A percentile compares a stretch with the other conserved stretches of the same genome.
phyloP scores from a whole-genome alignment of 2,329 filamentous ascomycete genomes.

The Fusarium ramigenum region DNA sequence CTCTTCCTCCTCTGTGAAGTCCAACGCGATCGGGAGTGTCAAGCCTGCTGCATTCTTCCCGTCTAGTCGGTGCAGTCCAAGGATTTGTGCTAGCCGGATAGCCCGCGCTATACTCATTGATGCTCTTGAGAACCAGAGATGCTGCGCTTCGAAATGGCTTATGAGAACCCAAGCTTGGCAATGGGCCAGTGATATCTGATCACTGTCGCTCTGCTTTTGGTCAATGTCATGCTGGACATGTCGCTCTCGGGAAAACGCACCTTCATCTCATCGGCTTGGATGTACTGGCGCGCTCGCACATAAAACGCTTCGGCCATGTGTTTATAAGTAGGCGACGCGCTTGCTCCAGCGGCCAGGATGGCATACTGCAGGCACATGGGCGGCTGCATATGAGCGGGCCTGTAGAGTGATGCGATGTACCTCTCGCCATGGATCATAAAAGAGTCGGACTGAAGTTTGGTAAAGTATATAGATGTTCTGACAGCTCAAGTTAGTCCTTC shows the following conservation, averaged over 20 bases:
- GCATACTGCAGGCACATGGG: constrained; percentile 83
- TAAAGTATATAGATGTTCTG: constrained; percentile 65
- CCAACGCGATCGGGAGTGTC: constrained; percentile 65
- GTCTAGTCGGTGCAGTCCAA: constrained; percentile 74
- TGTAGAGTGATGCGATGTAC: constrained; percentile 76
- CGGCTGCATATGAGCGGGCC: constrained; percentile 75
- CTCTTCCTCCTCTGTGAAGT: constrained; percentile 78
- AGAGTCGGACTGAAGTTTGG: constrained; percentile 72
- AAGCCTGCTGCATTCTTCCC: constrained; percentile 25
- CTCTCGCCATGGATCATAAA: constrained; percentile 80
- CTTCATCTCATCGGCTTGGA: constrained; percentile 83
- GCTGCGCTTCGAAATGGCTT: constrained; percentile 79
- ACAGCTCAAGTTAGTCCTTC: accelerated
- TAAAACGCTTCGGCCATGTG: constrained; percentile 80
- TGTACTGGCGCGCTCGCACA: constrained; percentile 80
- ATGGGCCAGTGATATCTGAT: constrained; percentile 56
- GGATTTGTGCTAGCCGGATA: constrained; percentile 76
- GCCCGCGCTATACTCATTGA: constrained; percentile 80
- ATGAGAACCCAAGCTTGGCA: constrained; percentile 80
- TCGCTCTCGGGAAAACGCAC: constrained; percentile 40
- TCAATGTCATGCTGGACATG: constrained; percentile 64
- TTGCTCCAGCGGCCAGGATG: constrained; percentile 79
- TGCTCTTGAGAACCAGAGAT: constrained; percentile 81
- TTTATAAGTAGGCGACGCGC: constrained; percentile 73
- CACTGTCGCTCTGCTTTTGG: constrained; percentile 54